phyloP scores from a whole-genome alignment of 768 basidiomycete species.

The Zangia roseola region DNA sequence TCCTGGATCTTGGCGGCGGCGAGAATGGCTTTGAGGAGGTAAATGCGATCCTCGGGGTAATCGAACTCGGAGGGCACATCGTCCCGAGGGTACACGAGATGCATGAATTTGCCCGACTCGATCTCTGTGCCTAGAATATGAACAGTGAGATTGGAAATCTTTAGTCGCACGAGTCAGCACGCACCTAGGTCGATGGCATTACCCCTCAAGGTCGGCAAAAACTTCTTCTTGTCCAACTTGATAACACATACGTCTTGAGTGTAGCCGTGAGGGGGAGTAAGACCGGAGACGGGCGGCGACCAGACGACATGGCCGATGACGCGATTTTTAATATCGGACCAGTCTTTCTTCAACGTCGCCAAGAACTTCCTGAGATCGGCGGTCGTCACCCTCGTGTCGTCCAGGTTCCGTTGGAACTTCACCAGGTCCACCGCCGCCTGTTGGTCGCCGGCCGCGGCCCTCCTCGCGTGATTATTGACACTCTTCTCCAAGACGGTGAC shows the following conservation, averaged over 20 bases:
- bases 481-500: neutral
- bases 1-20: conserved; percentile 14
- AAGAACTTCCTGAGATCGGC: neutral
- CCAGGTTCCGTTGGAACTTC: neutral
- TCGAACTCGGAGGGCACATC: neutral
- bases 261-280: conserved; percentile 30
- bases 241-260: conserved; percentile 40
- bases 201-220: conserved; percentile 32
- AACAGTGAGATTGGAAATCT: neutral
- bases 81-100: neutral
- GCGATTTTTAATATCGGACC: neutral
- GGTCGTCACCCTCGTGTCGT: neutral
- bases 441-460: too few relatives aligned
- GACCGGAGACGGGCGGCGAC: neutral
- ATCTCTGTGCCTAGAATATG: neutral
- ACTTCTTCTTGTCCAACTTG: conserved; percentile 38
- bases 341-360: neutral
- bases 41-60: neutral
- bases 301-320: neutral
- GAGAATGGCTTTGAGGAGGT: conserved; percentile 3
- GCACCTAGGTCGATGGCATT: conserved; percentile 40
- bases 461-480: neutral
- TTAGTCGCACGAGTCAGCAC: conserved; percentile 17
- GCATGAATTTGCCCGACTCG: neutral
- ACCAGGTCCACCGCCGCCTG: neutral